A percentile compares a stretch with the other conserved stretches of the same genome.
Evolutionary conservation across 805 yeast species (phyloP).

Genomic region (Debaryomyces prosopidis): DNA sequence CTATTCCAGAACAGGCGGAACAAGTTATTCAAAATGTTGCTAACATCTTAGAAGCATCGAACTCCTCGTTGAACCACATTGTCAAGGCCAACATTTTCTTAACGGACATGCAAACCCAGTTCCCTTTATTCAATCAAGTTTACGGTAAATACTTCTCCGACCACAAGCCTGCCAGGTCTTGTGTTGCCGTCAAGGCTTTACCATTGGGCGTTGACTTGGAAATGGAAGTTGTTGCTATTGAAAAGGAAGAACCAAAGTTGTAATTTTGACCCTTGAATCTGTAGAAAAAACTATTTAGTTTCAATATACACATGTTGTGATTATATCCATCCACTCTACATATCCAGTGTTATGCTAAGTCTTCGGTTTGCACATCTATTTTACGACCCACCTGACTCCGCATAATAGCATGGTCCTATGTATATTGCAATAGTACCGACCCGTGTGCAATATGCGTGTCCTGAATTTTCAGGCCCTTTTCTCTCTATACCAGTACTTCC

Average conservation of each 20-base stretch:
- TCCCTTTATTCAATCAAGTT: constrained; percentile 81
- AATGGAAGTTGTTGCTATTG: constrained; percentile 90
- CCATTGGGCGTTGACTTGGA: constrained; percentile 89
- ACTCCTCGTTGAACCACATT: constrained; percentile 78
- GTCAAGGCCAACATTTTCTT: constrained; percentile 89
- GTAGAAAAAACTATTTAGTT: no score
- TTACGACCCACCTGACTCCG: no score
- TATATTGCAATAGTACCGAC: no score
- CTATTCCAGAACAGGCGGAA: constrained; percentile 75
- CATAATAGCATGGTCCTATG: no score
- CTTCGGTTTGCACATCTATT: no score
- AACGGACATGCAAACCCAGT: constrained; percentile 79
- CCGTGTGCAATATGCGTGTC: no score
- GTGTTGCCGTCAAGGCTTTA: constrained; percentile 90
- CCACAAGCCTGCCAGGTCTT: constrained; percentile 95
- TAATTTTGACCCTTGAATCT: constrained; percentile 10
- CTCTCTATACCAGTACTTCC: no score
- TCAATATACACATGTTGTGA: no score
- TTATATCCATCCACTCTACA: no score
- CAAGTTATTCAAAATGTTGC: constrained; percentile 68
- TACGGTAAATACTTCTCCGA: constrained; percentile 74
- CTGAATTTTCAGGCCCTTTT: no score
- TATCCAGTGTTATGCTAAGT: no score
- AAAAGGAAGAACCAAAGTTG: constrained; percentile 41
- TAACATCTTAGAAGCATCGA: constrained; percentile 78